phyloP scores from a whole-genome alignment of 805 yeast genomes.

The Pichia cephalocereana region DNA sequence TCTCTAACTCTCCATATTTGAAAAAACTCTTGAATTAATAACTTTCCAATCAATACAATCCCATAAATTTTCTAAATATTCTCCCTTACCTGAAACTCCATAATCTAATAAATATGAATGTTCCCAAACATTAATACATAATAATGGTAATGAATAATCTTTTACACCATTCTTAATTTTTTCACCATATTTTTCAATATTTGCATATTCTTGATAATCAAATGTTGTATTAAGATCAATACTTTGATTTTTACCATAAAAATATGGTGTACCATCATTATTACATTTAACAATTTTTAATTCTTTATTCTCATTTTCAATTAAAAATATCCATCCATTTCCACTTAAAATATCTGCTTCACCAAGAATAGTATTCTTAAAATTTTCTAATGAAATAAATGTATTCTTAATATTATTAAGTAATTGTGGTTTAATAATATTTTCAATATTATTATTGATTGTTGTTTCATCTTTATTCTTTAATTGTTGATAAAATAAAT shows the following conservation, averaged over 20 bases:
- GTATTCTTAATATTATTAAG: slow-evolving; percentile 26
- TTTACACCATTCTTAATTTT: slow-evolving; percentile 26
- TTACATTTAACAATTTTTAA: slow-evolving; percentile 46
- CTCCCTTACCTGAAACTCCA: slow-evolving; percentile 66
- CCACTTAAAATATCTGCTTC: slow-evolving; percentile 47
- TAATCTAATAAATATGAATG: slow-evolving; percentile 79
- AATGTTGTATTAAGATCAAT: slow-evolving; percentile 72
- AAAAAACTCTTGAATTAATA: slow-evolving; percentile 36
- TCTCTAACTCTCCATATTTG: slow-evolving; percentile 9
- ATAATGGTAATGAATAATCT: slow-evolving; percentile 64
- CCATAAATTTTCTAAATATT: slow-evolving; percentile 71
- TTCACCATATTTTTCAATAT: slow-evolving; percentile 29
- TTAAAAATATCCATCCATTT: slow-evolving; percentile 69
- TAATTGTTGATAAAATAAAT: slow-evolving; percentile 69
- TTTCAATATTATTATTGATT: slow-evolving; percentile 8
- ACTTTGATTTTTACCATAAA: slow-evolving; percentile 57
- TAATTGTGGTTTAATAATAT: slow-evolving; percentile 20
- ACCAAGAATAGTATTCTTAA: slow-evolving; percentile 40
- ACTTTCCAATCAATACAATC: slow-evolving; percentile 80
- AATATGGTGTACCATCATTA: slow-evolving; percentile 74
- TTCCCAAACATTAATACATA: slow-evolving; percentile 83
- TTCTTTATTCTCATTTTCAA: slow-evolving; percentile 55
- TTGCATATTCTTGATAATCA: slow-evolving; percentile 42
- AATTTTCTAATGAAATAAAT: slow-evolving; percentile 39
- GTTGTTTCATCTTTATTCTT: slow-evolving; percentile 15